Conservation (phyloP, 202 grass and related monocot genomes). For the Musa balbisiana region DNA sequence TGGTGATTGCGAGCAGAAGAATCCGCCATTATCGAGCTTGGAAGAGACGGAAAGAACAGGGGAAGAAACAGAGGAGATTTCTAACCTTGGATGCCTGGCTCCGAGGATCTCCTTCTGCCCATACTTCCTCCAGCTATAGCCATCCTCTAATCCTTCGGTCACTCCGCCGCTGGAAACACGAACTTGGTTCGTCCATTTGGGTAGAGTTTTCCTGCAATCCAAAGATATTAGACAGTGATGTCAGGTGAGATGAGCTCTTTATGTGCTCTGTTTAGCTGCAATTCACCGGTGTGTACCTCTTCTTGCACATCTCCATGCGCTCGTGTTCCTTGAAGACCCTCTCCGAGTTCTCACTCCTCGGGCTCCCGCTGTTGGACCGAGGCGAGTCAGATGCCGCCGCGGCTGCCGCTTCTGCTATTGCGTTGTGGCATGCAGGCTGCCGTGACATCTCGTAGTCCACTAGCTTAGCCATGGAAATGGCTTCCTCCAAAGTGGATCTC, state of each 20-base stretch:
- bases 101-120: slow-evolving; percentile 73
- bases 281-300: slow-evolving; percentile 31
- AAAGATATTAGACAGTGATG: background rate
- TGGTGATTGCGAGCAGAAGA: background rate
- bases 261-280: too few relatives aligned
- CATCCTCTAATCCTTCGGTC: slow-evolving; percentile 37
- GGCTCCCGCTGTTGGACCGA: slow-evolving; percentile 14
- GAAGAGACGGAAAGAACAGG: background rate
- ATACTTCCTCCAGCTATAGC: slow-evolving; percentile 74
- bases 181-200: slow-evolving; percentile 35
- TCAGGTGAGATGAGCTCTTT: too few relatives aligned
- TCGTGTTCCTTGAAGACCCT: slow-evolving; percentile 20
- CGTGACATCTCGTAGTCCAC: background rate
- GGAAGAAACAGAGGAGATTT: too few relatives aligned
- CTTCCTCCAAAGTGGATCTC: background rate
- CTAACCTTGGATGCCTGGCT: slow-evolving; percentile 63
- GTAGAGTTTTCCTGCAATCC: slow-evolving; percentile 35
- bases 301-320: slow-evolving; percentile 29
- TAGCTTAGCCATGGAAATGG: background rate
- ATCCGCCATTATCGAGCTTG: too few relatives aligned
- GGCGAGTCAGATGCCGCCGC: background rate
- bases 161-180: background rate
- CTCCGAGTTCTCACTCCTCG: slow-evolving; percentile 23
- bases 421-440: slow-evolving; percentile 20
- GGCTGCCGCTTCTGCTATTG: slow-evolving; percentile 17